A percentile compares a stretch with the other conserved stretches of the same genome.
These are phyloP conservation scores for Mycena chlorophos DNA, from an alignment of 768 basidiomycete genomes.

Conservation along the genomic window DNA sequence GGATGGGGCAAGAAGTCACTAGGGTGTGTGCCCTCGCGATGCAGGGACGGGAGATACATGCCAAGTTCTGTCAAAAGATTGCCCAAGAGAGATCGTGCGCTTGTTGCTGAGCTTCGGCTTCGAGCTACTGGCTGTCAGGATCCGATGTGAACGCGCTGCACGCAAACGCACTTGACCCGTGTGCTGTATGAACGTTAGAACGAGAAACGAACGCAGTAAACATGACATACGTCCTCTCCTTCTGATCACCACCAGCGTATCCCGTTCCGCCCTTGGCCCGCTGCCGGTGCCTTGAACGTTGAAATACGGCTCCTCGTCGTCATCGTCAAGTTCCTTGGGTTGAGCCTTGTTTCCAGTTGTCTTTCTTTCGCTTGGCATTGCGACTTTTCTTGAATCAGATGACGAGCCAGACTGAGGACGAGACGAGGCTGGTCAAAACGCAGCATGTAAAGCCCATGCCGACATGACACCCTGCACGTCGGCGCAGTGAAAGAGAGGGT, in stretches of 20 bases:
- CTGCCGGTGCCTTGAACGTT: conserved; percentile 44
- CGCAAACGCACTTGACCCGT: not conserved
- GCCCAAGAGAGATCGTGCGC: conserved; percentile 72
- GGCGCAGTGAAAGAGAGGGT: conserved; percentile 82
- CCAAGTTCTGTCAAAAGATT: conserved; percentile 69
- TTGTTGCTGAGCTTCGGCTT: conserved; percentile 72
- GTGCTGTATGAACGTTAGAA: not conserved
- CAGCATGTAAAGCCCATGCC: conserved; percentile 81
- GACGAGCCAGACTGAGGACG: conserved; percentile 40
- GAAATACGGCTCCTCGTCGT: conserved; percentile 49
- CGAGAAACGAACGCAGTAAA: not conserved
- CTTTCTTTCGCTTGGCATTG: conserved; percentile 46
- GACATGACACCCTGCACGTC: conserved; percentile 86
- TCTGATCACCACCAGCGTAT: conserved; percentile 79
- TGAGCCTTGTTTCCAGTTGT: conserved; percentile 38
- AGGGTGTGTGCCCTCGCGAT: conserved; percentile 73
- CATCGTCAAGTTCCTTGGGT: conserved; percentile 25
- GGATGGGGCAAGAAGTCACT: conserved; percentile 94
- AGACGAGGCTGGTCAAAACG: conserved; percentile 74
- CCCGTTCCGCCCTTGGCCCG: conserved; percentile 81
- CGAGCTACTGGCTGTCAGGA: conserved; percentile 74
- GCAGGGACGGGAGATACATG: conserved; percentile 80
- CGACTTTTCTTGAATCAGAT: conserved; percentile 36
- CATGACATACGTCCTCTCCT: conserved; percentile 82
- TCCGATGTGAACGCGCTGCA: not conserved